Conservation (phyloP, 345 rosid genomes). For the Noccaea caerulescens region DNA sequence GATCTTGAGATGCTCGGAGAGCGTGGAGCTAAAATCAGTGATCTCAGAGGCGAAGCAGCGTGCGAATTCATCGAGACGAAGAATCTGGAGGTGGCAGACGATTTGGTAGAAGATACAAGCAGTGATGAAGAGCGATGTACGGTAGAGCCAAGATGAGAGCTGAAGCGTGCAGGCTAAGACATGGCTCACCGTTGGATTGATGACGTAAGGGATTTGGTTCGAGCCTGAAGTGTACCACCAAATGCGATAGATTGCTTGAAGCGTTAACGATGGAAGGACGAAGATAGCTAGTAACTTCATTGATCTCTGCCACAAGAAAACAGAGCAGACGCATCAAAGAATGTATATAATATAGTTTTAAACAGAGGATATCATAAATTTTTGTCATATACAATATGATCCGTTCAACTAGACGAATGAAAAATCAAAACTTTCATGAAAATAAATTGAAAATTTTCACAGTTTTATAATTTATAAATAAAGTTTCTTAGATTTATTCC, state of each 20-base stretch:
- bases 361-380: too few relatives aligned
- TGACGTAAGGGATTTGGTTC: slow-evolving; percentile 59
- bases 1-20: slow-evolving; percentile 67
- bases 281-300: slow-evolving; percentile 64
- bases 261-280: slow-evolving; percentile 66
- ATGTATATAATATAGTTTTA: not conserved
- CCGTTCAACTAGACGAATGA: too few relatives aligned
- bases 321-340: not conserved
- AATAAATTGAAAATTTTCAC: too few relatives aligned
- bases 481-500: too few relatives aligned
- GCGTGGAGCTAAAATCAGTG: slow-evolving; percentile 61
- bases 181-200: slow-evolving; percentile 55
- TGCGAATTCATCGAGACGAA: slow-evolving; percentile 74
- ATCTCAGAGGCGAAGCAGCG: slow-evolving; percentile 65
- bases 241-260: slow-evolving; percentile 69
- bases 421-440: too few relatives aligned
- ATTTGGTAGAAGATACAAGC: slow-evolving; percentile 71
- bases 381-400: too few relatives aligned
- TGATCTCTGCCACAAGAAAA: slow-evolving; percentile 60
- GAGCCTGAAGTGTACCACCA: slow-evolving; percentile 88
- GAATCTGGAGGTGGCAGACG: slow-evolving; percentile 71
- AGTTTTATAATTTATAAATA: too few relatives aligned
- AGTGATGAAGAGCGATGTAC: slow-evolving; percentile 67
- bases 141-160: slow-evolving; percentile 82
- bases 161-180: slow-evolving; percentile 63